Evolutionary conservation across 306 rosid genomes (phyloP).

Genomic region (Crotalaria pallida): DNA sequence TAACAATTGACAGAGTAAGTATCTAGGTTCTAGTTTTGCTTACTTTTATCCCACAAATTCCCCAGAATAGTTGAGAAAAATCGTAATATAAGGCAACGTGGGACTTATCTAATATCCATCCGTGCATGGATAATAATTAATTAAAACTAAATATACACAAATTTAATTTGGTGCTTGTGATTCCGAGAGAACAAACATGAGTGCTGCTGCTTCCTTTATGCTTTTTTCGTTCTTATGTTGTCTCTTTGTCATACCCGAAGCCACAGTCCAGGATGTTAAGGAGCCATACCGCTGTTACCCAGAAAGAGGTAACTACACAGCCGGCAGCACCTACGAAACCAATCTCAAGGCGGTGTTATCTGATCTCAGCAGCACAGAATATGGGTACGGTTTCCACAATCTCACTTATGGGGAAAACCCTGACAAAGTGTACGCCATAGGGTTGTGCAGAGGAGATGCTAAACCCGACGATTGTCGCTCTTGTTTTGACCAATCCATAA

Average conservation of each 20-base stretch:
- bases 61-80: no score
- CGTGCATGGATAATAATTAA: no score
- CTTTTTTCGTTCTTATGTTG: background rate
- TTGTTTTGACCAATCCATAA: conserved; percentile 17
- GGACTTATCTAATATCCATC: no score
- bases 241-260: background rate
- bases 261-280: no score
- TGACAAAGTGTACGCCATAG: conserved; percentile 23
- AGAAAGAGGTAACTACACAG: conserved; percentile 20
- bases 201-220: no score
- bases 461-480: background rate
- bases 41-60: no score
- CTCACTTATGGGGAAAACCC: conserved; percentile 26
- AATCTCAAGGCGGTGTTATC: conserved; percentile 34
- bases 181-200: no score
- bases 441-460: conserved; percentile 40
- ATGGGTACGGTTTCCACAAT: conserved; percentile 31
- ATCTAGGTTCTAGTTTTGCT: no score
- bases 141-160: no score
- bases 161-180: no score
- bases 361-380: background rate
- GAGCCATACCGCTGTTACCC: background rate
- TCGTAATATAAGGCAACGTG: no score
- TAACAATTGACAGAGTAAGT: no score
- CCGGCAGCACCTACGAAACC: conserved; percentile 21